phyloP scores from a whole-genome alignment of 208 protist genomes.

The Porcisia deanei region DNA sequence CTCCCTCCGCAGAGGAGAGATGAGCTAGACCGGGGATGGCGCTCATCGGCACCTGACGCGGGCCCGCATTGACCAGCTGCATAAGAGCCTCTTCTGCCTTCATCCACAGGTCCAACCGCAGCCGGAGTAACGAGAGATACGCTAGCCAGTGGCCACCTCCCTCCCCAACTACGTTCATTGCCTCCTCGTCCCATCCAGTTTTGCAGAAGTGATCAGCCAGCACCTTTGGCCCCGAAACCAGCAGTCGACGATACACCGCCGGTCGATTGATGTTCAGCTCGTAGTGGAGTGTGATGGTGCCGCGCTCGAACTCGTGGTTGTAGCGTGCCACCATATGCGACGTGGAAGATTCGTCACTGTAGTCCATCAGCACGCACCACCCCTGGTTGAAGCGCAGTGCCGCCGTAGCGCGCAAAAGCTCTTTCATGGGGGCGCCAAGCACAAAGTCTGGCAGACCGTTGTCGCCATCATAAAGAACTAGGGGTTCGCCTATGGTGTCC shows the following conservation, averaged over 20 bases:
- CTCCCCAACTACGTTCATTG: constrained; percentile 14
- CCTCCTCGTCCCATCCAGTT: constrained; percentile 26
- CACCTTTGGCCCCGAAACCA: constrained; percentile 67
- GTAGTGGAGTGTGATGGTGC: constrained; percentile 73
- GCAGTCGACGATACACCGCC: constrained; percentile 65
- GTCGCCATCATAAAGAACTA: constrained; percentile 54
- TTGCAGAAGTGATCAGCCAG: constrained; percentile 73
- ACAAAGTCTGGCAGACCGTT: constrained; percentile 43
- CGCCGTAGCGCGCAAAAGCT: constrained; percentile 52
- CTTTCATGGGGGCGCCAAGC: constrained; percentile 22
- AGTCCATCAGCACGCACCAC: constrained; percentile 84
- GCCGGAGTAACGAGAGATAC: constrained; percentile 59
- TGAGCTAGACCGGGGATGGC: constrained; percentile 31
- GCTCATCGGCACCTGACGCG: constrained; percentile 15
- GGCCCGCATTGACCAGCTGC: constrained; percentile 24
- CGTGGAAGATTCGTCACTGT: constrained; percentile 37
- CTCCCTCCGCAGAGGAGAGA: constrained; percentile 50
- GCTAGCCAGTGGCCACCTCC: constrained; percentile 46
- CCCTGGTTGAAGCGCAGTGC: constrained; percentile 80
- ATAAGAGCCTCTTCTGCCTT: constrained; percentile 66
- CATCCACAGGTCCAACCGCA: constrained; percentile 69
- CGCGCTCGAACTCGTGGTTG: constrained; percentile 64
- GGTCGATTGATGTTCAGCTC: constrained; percentile 75
- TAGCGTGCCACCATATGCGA: constrained; percentile 66
- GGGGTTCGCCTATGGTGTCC: constrained; percentile 22